A percentile compares a stretch with the other conserved stretches of the same genome.
Conservation (phyloP, 192 early-diverging fungal species). For the Rhizophagus prolifer region DNA sequence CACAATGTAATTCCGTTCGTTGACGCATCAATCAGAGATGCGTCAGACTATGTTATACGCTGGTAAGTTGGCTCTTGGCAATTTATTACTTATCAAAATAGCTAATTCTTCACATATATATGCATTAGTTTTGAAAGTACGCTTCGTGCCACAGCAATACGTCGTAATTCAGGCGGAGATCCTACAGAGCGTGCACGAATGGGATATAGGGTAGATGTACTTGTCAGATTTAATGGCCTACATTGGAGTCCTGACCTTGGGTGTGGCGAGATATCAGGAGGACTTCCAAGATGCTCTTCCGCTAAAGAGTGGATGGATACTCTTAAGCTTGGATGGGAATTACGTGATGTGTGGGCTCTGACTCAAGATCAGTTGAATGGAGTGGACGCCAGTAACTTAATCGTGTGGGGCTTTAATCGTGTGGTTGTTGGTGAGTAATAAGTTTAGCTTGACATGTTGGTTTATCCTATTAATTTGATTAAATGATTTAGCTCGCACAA, state of each 20-base stretch:
- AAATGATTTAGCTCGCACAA: not conserved
- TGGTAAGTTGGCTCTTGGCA: constrained; percentile 7
- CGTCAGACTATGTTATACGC: not conserved
- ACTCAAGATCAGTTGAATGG: constrained; percentile 19
- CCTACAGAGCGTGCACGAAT: constrained; percentile 16
- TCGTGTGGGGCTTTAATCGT: constrained; percentile 25
- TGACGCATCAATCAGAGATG: constrained; percentile 23
- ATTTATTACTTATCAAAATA: not conserved
- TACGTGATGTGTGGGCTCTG: constrained; percentile 19
- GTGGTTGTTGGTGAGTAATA: constrained; percentile 29
- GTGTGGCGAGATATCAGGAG: constrained; percentile 13
- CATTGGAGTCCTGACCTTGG: constrained; percentile 21
- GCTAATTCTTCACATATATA: not conserved
- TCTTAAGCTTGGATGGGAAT: constrained; percentile 24
- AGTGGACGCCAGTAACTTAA: constrained; percentile 1
- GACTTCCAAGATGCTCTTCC: constrained; percentile 6
- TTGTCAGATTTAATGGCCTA: constrained; percentile 10
- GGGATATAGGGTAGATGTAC: constrained; percentile 19
- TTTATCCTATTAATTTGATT: not conserved
- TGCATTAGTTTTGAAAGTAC: constrained; percentile 13
- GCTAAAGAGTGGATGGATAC: constrained; percentile 26
- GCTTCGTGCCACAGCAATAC: constrained; percentile 5
- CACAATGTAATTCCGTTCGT: constrained; percentile 26
- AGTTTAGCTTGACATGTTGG: not conserved
- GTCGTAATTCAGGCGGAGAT: constrained; percentile 7